Base-by-base conservation (phyloP, 1,284 basidiomycete species). In the Cerrena zonata region DNA sequence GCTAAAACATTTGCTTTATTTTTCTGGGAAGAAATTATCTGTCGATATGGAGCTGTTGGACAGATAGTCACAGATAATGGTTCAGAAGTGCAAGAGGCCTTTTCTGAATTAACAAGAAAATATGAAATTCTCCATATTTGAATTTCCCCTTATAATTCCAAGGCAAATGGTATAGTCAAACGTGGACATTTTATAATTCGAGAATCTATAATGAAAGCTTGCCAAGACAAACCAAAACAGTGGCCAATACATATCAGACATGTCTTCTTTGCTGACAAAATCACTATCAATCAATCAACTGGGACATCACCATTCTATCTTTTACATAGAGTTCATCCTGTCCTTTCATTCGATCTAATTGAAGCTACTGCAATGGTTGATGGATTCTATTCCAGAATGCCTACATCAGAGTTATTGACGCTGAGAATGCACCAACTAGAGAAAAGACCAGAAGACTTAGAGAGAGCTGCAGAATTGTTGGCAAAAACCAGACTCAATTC, bases 81-180 rank as follows among this genome's bases (percentile, higher is more conserved):
- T 10, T 10, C 10, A 10, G 18, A 41, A 41, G 7, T 22, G 18
- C 7, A 41, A 41, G 39, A 22, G 5, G 39, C 39, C 39, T n/a
- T 41, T 38, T 34, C 24, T n/a, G 13, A 2, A 21, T 50, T 54
- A 11, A 41, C 43, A 4, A 27, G 39, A 3, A 36, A 42, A 1
- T 55, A 54, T 19, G 44, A 48, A 1, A 45, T 55, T 15, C 42
- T 45, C 5, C 50, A 58, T 36, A 47, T 58, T 27, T 37, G 50
- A 10, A 48, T 57, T 18, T 55, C 51, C 3, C 37, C 51, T 25
- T 57, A 53, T 34, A 55, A 57, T 41, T 56, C 47, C 27, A 51
- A 47, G 44, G 53, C 51, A 22, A 58, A 41, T 41, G 18, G 10
- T 10, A 10, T 22, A n/a, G 39, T 41, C 10, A 18, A 41, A 18